Conservation (phyloP, 2,329 filamentous ascomycete species). For the Trichoderma polysporum region DNA sequence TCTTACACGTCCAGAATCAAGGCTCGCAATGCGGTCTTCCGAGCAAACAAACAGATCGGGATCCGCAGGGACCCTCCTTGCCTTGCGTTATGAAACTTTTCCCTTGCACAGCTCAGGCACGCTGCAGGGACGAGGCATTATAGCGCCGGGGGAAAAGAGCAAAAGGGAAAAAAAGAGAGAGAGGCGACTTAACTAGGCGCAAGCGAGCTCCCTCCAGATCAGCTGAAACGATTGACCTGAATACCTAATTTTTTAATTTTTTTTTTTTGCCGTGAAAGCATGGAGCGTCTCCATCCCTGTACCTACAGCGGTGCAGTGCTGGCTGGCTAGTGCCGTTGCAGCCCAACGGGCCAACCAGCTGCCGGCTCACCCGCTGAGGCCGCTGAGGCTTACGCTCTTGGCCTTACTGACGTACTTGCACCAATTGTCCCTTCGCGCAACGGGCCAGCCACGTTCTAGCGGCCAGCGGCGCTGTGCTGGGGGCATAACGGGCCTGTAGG, state of each 20-base stretch:
- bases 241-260: background rate
- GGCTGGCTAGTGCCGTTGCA: constrained; percentile 17
- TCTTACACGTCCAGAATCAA: background rate
- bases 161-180: background rate
- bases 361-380: background rate
- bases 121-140: constrained; percentile 12
- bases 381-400: background rate
- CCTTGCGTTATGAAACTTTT: constrained; percentile 11
- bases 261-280: background rate
- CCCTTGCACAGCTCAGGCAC: constrained; percentile 16
- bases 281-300: background rate
- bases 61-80: constrained; percentile 6
- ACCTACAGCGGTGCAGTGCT: background rate
- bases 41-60: constrained; percentile 16
- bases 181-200: background rate
- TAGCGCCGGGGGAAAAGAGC: background rate
- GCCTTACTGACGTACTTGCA: background rate
- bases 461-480: constrained; percentile 2
- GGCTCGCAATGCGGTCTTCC: constrained; percentile 9
- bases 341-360: constrained; percentile 19
- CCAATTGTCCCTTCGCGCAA: background rate
- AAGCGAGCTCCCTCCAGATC: background rate
- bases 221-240: background rate
- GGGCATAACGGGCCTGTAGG: background rate
- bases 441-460: constrained; percentile 6